Percentiles rank a stretch among this genome's conserved stretches.
phyloP scores from a whole-genome alignment of 345 rosid species.

The Corymbia maculata region DNA sequence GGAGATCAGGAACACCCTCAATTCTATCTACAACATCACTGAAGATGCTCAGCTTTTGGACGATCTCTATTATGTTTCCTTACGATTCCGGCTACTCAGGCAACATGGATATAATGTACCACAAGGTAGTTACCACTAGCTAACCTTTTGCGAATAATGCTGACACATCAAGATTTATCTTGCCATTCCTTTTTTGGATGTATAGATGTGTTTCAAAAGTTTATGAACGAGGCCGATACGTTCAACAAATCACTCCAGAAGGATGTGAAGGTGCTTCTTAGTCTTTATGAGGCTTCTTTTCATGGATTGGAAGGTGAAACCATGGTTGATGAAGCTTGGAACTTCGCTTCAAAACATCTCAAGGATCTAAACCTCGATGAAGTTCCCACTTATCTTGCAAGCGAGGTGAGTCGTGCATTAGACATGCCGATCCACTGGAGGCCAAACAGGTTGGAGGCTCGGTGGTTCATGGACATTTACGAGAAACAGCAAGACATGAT shows the following conservation, averaged over 20 bases:
- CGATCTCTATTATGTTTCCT: background rate
- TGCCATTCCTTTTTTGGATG: background rate
- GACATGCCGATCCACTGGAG: background rate
- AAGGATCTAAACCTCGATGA: background rate
- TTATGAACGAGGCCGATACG: background rate
- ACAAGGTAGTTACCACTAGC: background rate
- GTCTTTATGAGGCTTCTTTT: too few relatives aligned
- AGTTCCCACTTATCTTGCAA: background rate
- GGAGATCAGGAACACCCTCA: background rate
- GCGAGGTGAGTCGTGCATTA: background rate
- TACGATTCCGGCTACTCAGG: constrained; percentile 4
- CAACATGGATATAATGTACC: constrained; percentile 7
- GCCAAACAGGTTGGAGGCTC: too few relatives aligned
- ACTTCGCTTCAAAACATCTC: background rate
- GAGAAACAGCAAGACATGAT: background rate
- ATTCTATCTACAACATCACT: background rate
- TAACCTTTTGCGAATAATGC: background rate
- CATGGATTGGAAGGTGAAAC: background rate
- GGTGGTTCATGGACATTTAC: background rate
- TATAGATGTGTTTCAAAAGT: background rate
- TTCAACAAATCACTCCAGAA: background rate
- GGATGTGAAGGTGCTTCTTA: background rate
- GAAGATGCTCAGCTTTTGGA: background rate
- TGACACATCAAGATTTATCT: background rate
- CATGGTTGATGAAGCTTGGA: background rate